Base-by-base conservation (phyloP, 2,329 filamentous ascomycete genomes). In the Stachybotrys chartarum region DNA sequence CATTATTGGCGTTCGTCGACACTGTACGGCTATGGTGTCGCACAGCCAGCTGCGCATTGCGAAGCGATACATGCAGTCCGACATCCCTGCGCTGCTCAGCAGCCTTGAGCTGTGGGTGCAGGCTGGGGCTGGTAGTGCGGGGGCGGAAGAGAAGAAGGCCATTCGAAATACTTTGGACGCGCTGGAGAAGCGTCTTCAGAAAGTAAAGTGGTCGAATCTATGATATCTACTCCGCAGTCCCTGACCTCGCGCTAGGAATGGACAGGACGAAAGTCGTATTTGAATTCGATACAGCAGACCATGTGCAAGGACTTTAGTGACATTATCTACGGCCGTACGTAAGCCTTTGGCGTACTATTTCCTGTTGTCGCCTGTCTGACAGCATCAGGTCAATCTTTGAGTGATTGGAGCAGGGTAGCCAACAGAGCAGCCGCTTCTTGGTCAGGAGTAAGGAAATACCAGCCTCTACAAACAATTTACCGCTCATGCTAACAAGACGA, bases 11-110 rank as follows among this genome's bases (percentile, higher is more conserved):
- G 55, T 78, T 0, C 70, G 77, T 2, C 67, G 65, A 50, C 68
- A 78, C 57, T 79, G 76, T 63, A 71, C 78, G 51, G 67, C 70
- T 1, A 71, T 79, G 7, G 72, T 79, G 1, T 73, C 72, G 5
- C 65, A 75, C 1, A 73, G 69, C 47, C 75, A 76, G 57, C 66
- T 70, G 30, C 65, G 64, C 1, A 64, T 66, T 5, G 71, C 71
- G 0, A 68, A 30, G 6, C 60, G 62, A 7, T 78, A 74, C 53
- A 72, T 79, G 52, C 58, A 64, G 2, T 63, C 75, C 30, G 63
- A 74, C 14, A 70, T 79, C 12, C 72, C 74, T 0, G 70, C 68
- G 0, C 61, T 79, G 3, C 58, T 79, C 1, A 69, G 67, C 17
- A 68, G 73, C 1, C 56, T 76, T 1, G 64, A 70, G 6, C 66